These are phyloP conservation scores for Populus nigra DNA, from an alignment of 345 rosid species.

Conservation along the genomic window DNA sequence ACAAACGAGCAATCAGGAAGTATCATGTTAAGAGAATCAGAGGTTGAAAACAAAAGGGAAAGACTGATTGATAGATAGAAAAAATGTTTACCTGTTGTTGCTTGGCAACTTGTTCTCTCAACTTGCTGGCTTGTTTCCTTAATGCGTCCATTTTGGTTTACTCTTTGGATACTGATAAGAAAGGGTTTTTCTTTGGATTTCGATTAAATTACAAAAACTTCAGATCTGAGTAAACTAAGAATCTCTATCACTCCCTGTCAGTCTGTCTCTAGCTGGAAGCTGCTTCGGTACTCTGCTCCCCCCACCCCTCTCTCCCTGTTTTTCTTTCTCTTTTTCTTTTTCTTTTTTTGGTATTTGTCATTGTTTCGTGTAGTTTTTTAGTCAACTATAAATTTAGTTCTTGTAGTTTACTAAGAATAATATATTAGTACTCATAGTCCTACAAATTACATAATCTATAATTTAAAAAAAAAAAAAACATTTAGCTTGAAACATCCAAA, in stretches of 20 bases:
- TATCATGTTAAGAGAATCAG: not conserved
- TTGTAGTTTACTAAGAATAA: too few species aligned
- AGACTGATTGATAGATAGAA: not conserved
- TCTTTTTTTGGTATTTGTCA: not conserved
- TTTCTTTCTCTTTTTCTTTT: not conserved
- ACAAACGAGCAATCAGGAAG: not conserved
- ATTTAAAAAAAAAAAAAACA: too few species aligned
- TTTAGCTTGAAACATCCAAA: too few species aligned
- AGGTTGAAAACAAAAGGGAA: slow-evolving; percentile 6
- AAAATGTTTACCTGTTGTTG: slow-evolving; percentile 56
- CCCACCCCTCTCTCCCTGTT: not conserved
- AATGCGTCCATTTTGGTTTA: slow-evolving; percentile 63
- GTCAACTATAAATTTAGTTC: not conserved
- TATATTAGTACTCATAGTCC: too few species aligned
- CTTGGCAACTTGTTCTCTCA: slow-evolving; percentile 93
- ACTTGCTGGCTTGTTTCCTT: slow-evolving; percentile 89
- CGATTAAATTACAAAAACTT: not conserved
- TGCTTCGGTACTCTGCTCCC: not conserved
- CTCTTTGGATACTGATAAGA: not conserved
- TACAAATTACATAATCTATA: too few species aligned
- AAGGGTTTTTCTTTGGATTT: not conserved
- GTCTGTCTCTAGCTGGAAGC: not conserved
- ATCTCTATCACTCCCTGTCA: not conserved
- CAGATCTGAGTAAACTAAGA: not conserved
- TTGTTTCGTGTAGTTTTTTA: not conserved